Conservation (phyloP, 495 filamentous ascomycete species). For the Cercophora sp. region DNA sequence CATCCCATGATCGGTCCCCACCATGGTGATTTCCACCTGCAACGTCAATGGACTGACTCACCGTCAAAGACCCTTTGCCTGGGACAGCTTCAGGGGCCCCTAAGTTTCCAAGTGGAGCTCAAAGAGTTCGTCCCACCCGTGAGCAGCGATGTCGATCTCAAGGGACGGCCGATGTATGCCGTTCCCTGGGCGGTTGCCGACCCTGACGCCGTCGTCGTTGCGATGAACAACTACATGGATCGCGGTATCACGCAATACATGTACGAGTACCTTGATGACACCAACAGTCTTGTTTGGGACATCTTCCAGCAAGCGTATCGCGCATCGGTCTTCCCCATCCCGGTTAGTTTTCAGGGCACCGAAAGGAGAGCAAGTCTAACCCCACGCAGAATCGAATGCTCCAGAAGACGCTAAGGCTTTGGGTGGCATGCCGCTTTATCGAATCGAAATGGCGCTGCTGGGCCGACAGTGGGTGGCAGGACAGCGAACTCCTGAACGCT, state of each 20-base stretch:
- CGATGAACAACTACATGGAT: conserved; percentile 32
- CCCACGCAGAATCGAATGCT: conserved; percentile 32
- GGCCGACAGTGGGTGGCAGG: conserved; percentile 21
- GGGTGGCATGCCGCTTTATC: conserved; percentile 37
- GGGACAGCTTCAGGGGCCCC: conserved; percentile 22
- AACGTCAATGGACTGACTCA: conserved; percentile 25
- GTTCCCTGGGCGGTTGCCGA: conserved; percentile 36
- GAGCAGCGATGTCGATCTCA: conserved; percentile 24
- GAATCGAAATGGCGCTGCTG: conserved; percentile 37
- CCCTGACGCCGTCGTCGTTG: conserved; percentile 26
- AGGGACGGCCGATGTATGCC: conserved; percentile 34
- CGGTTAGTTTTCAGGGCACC: conserved; percentile 18
- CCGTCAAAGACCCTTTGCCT: conserved; percentile 24
- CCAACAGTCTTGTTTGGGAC: conserved; percentile 30
- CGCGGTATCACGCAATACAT: conserved; percentile 25
- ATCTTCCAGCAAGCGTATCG: conserved; percentile 34
- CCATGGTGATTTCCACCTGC: conserved; percentile 37
- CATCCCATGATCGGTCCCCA: conserved; percentile 34
- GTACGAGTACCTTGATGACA: conserved; percentile 31
- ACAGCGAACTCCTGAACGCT: conserved; percentile 22
- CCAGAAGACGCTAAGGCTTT: conserved; percentile 31
- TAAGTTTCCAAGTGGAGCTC: conserved; percentile 26
- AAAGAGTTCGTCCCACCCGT: conserved; percentile 30
- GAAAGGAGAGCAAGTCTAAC: neutral
- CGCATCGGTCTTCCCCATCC: conserved; percentile 28